Base-by-base conservation (phyloP, 1,284 basidiomycete genomes). In the Heterobasidion irregulare region DNA sequence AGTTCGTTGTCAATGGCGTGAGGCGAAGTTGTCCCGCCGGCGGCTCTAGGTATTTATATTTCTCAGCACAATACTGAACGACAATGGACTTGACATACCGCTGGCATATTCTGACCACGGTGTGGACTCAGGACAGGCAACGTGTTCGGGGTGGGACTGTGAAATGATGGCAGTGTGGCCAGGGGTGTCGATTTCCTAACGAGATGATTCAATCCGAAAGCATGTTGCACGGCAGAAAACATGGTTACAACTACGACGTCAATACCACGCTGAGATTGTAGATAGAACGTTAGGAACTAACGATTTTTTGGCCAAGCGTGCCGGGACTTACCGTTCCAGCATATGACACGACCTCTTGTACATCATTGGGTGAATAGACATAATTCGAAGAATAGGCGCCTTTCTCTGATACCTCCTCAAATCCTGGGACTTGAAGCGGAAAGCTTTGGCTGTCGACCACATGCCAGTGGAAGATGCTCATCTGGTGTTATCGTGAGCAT, bases 401-500 rank as follows among this genome's bases (percentile, higher is more conserved):
- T 18, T 78, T 76, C 16, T 68, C 62, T 0, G 87, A 72, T 1
- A 94, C 70, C 55, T 86, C 78, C 1, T 78, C 75, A 65, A 81
- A 85, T 7, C 77, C 79, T 4, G 82, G 77, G 35, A 92, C 69
- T 35, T 78, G 73, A 15, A 93, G 73, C 0, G 91, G 90, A 75
- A 89, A 94, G 57, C 83, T 84, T 66, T 87, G 83, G 61, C 79
- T 80, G 66, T 87, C 84, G 43, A 86, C 85, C 52, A 89, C 76
- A 64, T 93, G 89, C 90, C 88, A 91, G 66, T 92, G 89, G 69
- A 92, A 83, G 32, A 78, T 78, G 65, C 82, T 88, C 57, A 88
- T 75, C 79, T 85, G 55, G 12, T 7, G 4, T 46, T 12, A 35
- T 44, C 10, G 16, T 13, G 33, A 15, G 36, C 9, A 18, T 2